phyloP scores from a whole-genome alignment of 441 rosid genomes.

The Bocquillonia castaneifolia region DNA sequence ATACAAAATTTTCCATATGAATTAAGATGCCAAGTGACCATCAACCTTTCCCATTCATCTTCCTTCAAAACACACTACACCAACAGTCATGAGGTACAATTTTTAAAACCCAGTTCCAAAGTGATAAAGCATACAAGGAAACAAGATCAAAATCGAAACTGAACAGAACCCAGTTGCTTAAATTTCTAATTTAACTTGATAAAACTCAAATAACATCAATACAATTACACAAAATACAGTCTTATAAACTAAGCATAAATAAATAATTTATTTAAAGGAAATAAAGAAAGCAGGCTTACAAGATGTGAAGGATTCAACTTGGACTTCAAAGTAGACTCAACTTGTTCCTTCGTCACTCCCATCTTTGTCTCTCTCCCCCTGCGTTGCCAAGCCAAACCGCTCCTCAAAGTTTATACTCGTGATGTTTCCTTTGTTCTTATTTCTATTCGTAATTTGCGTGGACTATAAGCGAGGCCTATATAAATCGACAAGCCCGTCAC shows the following conservation, averaged over 20 bases:
- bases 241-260: not conserved
- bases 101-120: not conserved
- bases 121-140: not conserved
- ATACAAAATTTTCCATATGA: too few relatives aligned
- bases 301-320: conserved; percentile 72
- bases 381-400: not conserved
- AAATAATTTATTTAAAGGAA: not conserved
- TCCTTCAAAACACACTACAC: not conserved
- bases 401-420: too few relatives aligned
- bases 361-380: conserved; percentile 29
- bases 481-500: too few relatives aligned
- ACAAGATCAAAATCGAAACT: not conserved
- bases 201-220: not conserved
- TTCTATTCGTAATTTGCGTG: too few relatives aligned
- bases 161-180: conserved; percentile 1
- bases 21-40: not conserved
- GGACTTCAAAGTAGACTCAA: conserved; percentile 60
- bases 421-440: too few relatives aligned
- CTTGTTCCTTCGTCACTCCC: conserved; percentile 80
- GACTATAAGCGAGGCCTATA: too few relatives aligned
- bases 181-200: not conserved
- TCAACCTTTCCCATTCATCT: not conserved
- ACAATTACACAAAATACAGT: not conserved
- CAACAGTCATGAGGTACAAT: not conserved
- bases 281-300: conserved; percentile 32